Evolutionary conservation across 177 flowering plant genomes (phyloP), one percentile per base, ranked within the genome.

Genomic region (Vitis hybrid): DNA sequence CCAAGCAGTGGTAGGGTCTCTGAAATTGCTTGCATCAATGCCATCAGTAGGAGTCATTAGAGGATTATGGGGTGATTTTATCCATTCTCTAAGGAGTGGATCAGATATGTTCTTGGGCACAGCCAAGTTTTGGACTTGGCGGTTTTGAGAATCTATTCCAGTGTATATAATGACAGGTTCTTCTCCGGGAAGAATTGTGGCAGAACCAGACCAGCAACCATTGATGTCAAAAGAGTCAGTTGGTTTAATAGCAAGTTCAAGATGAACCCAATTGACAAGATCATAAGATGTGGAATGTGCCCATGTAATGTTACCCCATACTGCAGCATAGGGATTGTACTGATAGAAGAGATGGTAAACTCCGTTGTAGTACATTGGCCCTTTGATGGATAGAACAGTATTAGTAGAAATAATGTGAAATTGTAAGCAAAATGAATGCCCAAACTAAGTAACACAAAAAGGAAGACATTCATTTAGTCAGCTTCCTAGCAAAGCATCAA

Each of bases 1-100:
- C 87, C 87, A 85, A 14, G 81, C 87, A 31, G 86, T 85, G 0
- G 87, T 77, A 2, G 87, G 87, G 74, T 85, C 87, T 51, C 87
- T 66, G 57, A 78, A 82, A 4, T 18, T 16, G 9, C 10, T 26
- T 9, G 62, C 50, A 19, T 80, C 68, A 55, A 77, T 66, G 5
- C 69, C 71, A 20, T 70, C 19, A 5, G 18, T 9, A 1, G 78
- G 79, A 19, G 29, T 18, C 71, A 84, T 79, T 1, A 84, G 11
- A 20, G 87, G 87, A 62, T 84, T 84, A 0, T 72, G 18, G 7
- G 72, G 55, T 0, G 45, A 75, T 55, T 82, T 82, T 0, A 57
- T 60, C 87, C 87, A 85, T 31, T 83, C 76, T 51, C 8, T 60
- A 1, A 82, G 81, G 48, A 31, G 29, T 1, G 86, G 86, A 53